These are phyloP conservation scores for Venturia aucupariae DNA, from an alignment of 2,329 filamentous ascomycete genomes.

Conservation along the genomic window DNA sequence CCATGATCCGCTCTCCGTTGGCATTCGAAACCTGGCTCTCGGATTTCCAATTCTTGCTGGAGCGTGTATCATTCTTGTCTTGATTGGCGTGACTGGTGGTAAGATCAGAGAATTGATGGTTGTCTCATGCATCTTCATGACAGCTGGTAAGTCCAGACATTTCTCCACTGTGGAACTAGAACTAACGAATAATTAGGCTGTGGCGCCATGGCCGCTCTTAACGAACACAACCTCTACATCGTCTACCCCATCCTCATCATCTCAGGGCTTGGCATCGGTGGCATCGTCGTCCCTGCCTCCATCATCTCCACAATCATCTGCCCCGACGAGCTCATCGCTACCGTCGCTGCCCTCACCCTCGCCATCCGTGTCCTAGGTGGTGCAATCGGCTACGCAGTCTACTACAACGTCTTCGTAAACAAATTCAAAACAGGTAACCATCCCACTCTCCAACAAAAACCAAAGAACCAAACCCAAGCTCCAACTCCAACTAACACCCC, in stretches of 20 bases:
- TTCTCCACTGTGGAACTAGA: neutral
- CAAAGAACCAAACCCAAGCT: too few relatives aligned
- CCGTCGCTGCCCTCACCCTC: conserved; percentile 57
- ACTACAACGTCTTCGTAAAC: conserved; percentile 28
- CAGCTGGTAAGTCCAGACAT: conserved; percentile 39
- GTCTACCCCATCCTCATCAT: conserved; percentile 52
- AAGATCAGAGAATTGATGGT: conserved; percentile 53
- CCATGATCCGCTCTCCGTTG: conserved; percentile 53
- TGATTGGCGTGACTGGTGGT: conserved; percentile 49
- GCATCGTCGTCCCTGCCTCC: conserved; percentile 57
- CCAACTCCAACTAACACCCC: neutral
- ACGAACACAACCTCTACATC: conserved; percentile 42
- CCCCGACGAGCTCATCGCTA: conserved; percentile 61
- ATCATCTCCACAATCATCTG: conserved; percentile 63
- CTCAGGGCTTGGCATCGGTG: conserved; percentile 56
- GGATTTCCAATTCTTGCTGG: conserved; percentile 55
- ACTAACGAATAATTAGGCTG: conserved; percentile 31
- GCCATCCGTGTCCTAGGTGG: conserved; percentile 62
- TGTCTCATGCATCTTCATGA: conserved; percentile 53
- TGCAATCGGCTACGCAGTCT: conserved; percentile 51
- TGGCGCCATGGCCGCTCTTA: conserved; percentile 44
- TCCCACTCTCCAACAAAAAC: neutral
- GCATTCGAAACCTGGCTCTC: conserved; percentile 56
- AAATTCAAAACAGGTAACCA: conserved; percentile 17
- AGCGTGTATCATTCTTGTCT: conserved; percentile 48